Conservation (phyloP, 73 alveolate genomes). For the Stentor coeruleus region DNA sequence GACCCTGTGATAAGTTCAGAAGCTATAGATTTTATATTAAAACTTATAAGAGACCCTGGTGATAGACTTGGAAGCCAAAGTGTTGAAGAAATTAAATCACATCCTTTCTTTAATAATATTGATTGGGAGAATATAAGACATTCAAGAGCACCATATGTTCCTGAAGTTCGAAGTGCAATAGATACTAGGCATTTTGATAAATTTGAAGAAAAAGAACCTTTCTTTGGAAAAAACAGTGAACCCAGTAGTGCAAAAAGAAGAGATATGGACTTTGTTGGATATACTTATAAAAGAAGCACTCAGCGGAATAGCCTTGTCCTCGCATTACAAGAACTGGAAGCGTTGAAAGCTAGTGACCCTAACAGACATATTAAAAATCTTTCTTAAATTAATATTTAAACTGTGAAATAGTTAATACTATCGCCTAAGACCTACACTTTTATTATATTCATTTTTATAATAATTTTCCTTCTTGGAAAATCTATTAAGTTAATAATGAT, state of each 20-base stretch:
- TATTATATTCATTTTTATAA: no score
- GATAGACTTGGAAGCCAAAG: conserved; percentile 29
- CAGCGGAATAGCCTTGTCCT: no score
- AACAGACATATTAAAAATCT: no score
- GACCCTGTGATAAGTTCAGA: neutral
- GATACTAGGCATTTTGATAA: conserved; percentile 82
- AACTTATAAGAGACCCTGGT: neutral
- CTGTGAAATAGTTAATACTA: no score
- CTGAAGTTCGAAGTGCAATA: no score
- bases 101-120: conserved; percentile 41
- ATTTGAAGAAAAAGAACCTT: conserved; percentile 89
- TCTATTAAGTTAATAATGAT: no score
- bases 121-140: conserved; percentile 51
- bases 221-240: conserved; percentile 21
- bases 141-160: no score
- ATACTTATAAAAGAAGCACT: conserved; percentile 44
- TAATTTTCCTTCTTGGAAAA: no score
- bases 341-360: no score
- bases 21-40: conserved; percentile 14
- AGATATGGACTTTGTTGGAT: conserved; percentile 49
- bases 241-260: conserved; percentile 31
- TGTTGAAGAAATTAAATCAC: conserved; percentile 44
- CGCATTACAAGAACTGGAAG: no score
- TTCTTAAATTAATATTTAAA: no score
- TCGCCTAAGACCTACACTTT: no score